Conservation (phyloP, 768 basidiomycete species). For the Amanita thiersii region DNA sequence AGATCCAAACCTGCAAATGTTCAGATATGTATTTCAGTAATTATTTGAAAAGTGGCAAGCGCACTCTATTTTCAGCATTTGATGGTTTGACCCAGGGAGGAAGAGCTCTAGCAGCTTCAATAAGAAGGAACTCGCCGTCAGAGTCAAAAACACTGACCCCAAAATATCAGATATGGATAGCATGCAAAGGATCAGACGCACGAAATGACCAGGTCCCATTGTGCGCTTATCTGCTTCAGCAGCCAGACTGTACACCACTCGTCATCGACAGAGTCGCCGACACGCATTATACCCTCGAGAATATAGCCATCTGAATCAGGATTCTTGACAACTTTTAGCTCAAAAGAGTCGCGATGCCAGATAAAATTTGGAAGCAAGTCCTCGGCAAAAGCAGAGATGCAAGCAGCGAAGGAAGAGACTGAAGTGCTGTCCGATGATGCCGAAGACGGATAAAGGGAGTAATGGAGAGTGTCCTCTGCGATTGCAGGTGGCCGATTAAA, state of each 20-base stretch:
- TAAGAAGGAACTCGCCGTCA: conserved; percentile 93
- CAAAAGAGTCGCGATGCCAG: conserved; percentile 83
- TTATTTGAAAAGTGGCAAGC: conserved; percentile 30
- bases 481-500: conserved; percentile 73
- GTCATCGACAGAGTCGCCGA: conserved; percentile 96
- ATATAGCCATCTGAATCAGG: conserved; percentile 40
- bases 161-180: conserved; percentile 1
- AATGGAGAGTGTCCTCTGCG: conserved; percentile 80
- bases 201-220: conserved; percentile 81
- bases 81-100: conserved; percentile 89
- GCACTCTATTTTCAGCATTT: conserved; percentile 89
- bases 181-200: conserved; percentile 23
- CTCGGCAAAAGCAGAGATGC: conserved; percentile 52
- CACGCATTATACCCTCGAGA: conserved; percentile 78
- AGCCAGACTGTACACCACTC: conserved; percentile 97
- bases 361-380: conserved; percentile 50
- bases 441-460: conserved; percentile 57
- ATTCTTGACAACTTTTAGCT: conserved; percentile 56
- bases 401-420: conserved; percentile 57
- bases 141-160: conserved; percentile 64
- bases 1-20: conserved; percentile 79
- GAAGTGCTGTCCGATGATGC: conserved; percentile 49
- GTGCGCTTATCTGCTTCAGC: conserved; percentile 62
- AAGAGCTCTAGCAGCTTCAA: conserved; percentile 88
- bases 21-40: conserved; percentile 20